Conservation (phyloP, 1,284 basidiomycete species). For the Pascua guehoae region DNA sequence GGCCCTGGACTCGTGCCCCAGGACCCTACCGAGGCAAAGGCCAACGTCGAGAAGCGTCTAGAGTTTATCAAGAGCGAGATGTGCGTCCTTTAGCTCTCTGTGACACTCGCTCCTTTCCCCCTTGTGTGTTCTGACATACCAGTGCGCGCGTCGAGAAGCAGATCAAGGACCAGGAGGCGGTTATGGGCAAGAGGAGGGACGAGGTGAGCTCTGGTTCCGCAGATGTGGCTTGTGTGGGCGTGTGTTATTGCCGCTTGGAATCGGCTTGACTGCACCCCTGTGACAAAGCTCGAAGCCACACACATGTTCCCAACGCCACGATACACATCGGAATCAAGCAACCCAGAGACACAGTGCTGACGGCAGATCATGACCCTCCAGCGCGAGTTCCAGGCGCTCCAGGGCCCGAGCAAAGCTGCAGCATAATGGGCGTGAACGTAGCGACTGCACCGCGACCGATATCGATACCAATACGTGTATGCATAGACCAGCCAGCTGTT, state of each 20-base stretch:
- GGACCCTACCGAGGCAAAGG: constrained; percentile 80
- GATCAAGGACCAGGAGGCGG: constrained; percentile 68
- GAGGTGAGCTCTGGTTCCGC: constrained; percentile 59
- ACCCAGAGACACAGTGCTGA: constrained; percentile 1
- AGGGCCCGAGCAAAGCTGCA: constrained; percentile 24
- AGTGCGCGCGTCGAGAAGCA: constrained; percentile 78
- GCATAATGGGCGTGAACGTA: constrained; percentile 3
- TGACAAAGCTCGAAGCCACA: background rate
- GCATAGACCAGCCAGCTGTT: constrained; percentile 5
- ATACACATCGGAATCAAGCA: too few species aligned
- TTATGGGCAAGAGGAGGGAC: constrained; percentile 70
- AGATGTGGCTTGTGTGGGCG: background rate
- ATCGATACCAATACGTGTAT: constrained; percentile 1
- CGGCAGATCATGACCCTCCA: constrained; percentile 41
- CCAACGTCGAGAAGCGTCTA: constrained; percentile 84
- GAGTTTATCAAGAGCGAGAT: constrained; percentile 88
- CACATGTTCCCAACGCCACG: too few species aligned
- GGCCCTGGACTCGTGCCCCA: constrained; percentile 89
- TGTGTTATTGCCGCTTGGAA: too few species aligned
- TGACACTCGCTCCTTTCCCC: too few species aligned
- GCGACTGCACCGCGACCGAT: too few species aligned
- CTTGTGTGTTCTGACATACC: constrained; percentile 3
- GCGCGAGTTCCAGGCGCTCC: constrained; percentile 43
- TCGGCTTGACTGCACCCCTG: too few species aligned
- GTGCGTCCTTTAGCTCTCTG: constrained; percentile 54